Percentiles rank a stretch among this genome's conserved stretches.
Evolutionary conservation across 2,329 filamentous ascomycete genomes (phyloP).

Genomic region (Alternaria hordeiaustralica): DNA sequence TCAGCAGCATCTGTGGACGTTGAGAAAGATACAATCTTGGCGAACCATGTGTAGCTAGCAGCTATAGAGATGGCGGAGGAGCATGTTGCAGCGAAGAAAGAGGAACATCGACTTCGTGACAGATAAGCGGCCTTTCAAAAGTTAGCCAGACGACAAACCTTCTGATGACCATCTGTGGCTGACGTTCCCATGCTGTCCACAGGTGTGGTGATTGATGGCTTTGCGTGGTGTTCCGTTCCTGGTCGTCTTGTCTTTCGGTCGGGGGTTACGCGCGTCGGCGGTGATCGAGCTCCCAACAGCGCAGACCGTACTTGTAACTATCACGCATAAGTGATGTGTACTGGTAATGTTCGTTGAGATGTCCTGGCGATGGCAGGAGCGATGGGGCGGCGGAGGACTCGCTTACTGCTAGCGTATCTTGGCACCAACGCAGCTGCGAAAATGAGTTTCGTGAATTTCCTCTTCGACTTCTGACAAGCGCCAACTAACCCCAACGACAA

Average conservation of each 20-base stretch:
- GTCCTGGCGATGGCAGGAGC: neutral
- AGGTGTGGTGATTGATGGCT: neutral
- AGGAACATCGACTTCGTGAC: neutral
- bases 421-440: constrained; percentile 16
- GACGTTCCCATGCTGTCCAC: neutral
- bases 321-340: neutral
- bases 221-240: neutral
- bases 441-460: constrained; percentile 20
- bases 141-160: neutral
- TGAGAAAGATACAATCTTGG: neutral
- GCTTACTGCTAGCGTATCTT: constrained; percentile 16
- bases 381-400: constrained; percentile 1
- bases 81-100: neutral
- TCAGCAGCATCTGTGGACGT: neutral
- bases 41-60: neutral
- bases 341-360: neutral
- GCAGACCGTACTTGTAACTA: neutral
- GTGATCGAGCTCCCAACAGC: neutral
- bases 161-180: neutral
- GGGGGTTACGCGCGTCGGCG: neutral
- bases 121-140: neutral
- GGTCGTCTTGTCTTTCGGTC: neutral
- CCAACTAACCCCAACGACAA: constrained; percentile 42
- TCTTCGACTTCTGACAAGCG: constrained; percentile 31
- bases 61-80: neutral